Percentiles rank a stretch among this genome's conserved stretches.
Conservation (phyloP, 495 filamentous ascomycete species). For the Xylaria venustula region DNA sequence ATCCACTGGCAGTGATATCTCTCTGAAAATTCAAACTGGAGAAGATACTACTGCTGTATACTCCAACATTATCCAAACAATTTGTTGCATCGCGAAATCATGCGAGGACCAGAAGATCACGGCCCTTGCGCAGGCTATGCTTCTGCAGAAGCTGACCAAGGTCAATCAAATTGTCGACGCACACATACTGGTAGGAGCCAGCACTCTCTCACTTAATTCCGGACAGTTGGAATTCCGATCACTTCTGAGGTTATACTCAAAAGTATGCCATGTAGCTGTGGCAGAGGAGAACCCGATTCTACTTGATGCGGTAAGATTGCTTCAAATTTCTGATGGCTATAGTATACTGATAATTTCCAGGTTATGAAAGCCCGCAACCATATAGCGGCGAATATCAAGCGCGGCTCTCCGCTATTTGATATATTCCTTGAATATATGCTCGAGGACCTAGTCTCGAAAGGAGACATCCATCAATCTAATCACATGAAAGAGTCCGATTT, state of each 20-base stretch:
- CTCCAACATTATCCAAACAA: constrained; percentile 81
- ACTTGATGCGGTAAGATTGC: constrained; percentile 58
- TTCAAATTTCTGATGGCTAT: constrained; percentile 22
- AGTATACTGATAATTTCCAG: constrained; percentile 37
- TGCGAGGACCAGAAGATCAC: constrained; percentile 89
- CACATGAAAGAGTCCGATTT: constrained; percentile 69
- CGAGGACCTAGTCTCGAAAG: constrained; percentile 84
- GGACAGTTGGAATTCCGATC: constrained; percentile 76
- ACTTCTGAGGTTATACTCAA: constrained; percentile 77
- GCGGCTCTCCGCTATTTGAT: constrained; percentile 67
- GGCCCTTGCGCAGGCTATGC: constrained; percentile 91
- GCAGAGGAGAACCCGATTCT: constrained; percentile 61
- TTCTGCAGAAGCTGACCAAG: constrained; percentile 87
- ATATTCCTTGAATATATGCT: constrained; percentile 81
- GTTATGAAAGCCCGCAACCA: constrained; percentile 71
- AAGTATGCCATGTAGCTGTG: constrained; percentile 67
- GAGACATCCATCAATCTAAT: constrained; percentile 62
- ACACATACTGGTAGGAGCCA: constrained; percentile 78
- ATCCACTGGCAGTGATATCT: constrained; percentile 73
- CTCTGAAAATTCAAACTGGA: constrained; percentile 65
- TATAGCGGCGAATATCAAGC: constrained; percentile 66
- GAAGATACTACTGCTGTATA: constrained; percentile 72
- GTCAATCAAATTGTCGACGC: constrained; percentile 73
- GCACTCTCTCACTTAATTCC: constrained; percentile 70
- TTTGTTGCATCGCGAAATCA: constrained; percentile 77